These are phyloP conservation scores for Oxyria digyna DNA, from an alignment of 148 eudicot genomes.

Conservation along the genomic window DNA sequence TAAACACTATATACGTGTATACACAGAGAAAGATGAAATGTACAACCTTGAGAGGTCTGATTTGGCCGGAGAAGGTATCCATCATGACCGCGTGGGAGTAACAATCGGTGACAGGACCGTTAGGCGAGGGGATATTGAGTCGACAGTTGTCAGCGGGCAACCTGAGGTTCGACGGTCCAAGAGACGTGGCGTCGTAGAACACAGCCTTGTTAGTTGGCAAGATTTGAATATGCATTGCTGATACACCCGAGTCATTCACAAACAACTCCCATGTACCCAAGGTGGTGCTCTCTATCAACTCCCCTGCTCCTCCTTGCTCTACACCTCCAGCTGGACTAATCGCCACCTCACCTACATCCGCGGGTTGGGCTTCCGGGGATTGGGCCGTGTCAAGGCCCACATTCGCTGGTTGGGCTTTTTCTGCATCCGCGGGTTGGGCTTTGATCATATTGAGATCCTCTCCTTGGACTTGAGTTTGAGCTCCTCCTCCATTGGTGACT, in stretches of 20 bases:
- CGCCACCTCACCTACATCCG: not conserved
- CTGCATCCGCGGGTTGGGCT: too few relatives aligned
- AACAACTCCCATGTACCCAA: conserved; percentile 41
- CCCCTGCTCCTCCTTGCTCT: not conserved
- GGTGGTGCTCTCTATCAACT: conserved; percentile 11
- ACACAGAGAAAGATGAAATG: too few relatives aligned
- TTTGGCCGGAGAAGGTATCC: conserved; percentile 24
- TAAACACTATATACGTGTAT: too few relatives aligned
- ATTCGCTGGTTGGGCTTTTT: too few relatives aligned
- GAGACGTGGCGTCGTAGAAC: conserved; percentile 49
- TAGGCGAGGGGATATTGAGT: conserved; percentile 5
- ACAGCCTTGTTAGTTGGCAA: conserved; percentile 54
- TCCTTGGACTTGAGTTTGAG: too few relatives aligned
- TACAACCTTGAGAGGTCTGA: conserved; percentile 47
- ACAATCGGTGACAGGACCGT: conserved; percentile 25
- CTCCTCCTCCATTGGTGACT: too few relatives aligned
- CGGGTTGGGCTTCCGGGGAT: too few relatives aligned
- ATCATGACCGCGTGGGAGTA: conserved; percentile 56
- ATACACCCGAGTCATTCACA: conserved; percentile 33
- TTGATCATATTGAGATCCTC: too few relatives aligned
- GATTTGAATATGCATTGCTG: conserved; percentile 82
- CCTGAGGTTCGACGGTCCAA: conserved; percentile 36
- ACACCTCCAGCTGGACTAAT: too few relatives aligned
- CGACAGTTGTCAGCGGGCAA: conserved; percentile 21
- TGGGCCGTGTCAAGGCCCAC: too few relatives aligned